phyloP scores from a whole-genome alignment of 2,329 filamentous ascomycete species.

The Tolypocladium guangdongense region DNA sequence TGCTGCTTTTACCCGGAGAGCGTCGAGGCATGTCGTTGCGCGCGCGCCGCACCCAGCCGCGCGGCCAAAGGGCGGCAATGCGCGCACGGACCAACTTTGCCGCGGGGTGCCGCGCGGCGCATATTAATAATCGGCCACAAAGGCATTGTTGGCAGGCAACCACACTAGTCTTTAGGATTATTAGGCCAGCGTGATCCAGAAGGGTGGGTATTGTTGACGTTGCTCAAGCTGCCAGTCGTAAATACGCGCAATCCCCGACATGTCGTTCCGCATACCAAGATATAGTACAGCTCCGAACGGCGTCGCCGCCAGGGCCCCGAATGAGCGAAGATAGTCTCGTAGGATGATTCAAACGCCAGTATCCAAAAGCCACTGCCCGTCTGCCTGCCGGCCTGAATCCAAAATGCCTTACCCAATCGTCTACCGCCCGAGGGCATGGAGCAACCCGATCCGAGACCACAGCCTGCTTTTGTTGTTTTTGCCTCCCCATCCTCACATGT shows the following conservation, averaged over 20 bases:
- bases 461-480: background rate
- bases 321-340: background rate
- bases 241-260: background rate
- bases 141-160: background rate
- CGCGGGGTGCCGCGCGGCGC: too few species aligned
- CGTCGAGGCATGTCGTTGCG: background rate
- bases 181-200: background rate
- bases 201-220: background rate
- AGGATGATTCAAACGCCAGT: background rate
- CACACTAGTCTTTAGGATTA: too few species aligned
- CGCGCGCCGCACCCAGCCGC: background rate
- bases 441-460: background rate
- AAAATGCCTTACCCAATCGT: background rate
- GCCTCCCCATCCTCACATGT: constrained; percentile 4
- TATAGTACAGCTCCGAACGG: background rate
- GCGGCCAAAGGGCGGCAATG: background rate
- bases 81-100: constrained; percentile 2
- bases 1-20: constrained; percentile 2
- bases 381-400: background rate
- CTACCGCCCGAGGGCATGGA: background rate
- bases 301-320: background rate
- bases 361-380: background rate
- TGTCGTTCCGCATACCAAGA: background rate
- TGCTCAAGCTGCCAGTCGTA: background rate
- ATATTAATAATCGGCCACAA: too few species aligned